A percentile compares a stretch with the other conserved stretches of the same genome.
Conservation (phyloP, 768 basidiomycete genomes). For the Strobilomyces dryophilus region DNA sequence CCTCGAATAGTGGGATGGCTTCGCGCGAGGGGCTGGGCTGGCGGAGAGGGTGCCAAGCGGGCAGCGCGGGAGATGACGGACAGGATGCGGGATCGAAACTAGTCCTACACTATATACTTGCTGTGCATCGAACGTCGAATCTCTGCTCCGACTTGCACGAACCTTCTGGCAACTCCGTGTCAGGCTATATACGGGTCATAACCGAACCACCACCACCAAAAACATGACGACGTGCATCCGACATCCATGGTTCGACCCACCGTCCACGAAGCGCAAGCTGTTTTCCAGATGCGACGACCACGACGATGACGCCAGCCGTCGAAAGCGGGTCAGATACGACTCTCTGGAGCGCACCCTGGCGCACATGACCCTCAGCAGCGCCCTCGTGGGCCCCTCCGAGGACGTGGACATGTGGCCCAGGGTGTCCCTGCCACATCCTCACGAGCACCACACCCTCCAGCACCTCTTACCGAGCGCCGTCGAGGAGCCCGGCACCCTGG, state of each 20-base stretch:
- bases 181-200: neutral
- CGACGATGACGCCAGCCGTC: slow-evolving; percentile 22
- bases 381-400: slow-evolving; percentile 4
- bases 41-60: slow-evolving; percentile 61
- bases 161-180: too few relatives aligned
- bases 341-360: slow-evolving; percentile 56
- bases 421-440: slow-evolving; percentile 4
- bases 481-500: slow-evolving; percentile 37
- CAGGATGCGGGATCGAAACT: slow-evolving; percentile 26
- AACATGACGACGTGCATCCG: slow-evolving; percentile 31
- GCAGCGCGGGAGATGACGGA: slow-evolving; percentile 48
- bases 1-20: slow-evolving; percentile 87
- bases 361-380: slow-evolving; percentile 37
- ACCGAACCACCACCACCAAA: neutral
- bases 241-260: slow-evolving; percentile 44
- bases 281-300: slow-evolving; percentile 17
- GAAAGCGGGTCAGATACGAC: slow-evolving; percentile 47
- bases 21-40: slow-evolving; percentile 75
- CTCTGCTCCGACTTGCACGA: too few relatives aligned
- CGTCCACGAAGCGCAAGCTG: slow-evolving; percentile 39
- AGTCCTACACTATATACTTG: too few relatives aligned
- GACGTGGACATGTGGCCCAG: slow-evolving; percentile 19
- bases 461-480: slow-evolving; percentile 34
- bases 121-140: too few relatives aligned
- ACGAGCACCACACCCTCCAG: slow-evolving; percentile 2